phyloP scores from a whole-genome alignment of 495 filamentous ascomycete species.

The Aspergillus diversus region DNA sequence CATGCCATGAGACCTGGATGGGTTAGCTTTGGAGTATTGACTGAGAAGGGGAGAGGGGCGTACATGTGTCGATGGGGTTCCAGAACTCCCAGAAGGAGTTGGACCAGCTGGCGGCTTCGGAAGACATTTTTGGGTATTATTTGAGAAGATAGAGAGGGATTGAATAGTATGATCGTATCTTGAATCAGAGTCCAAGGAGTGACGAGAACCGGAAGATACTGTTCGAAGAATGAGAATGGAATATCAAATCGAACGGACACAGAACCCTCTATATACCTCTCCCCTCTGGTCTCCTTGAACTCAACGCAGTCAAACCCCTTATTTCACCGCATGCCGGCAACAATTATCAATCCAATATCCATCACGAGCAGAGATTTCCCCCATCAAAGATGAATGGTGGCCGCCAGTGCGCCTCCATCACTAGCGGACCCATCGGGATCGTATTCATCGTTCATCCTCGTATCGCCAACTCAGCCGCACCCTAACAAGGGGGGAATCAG shows the following conservation, averaged over 20 bases:
- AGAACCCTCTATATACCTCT: too few species aligned
- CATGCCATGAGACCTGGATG: slow-evolving; percentile 12
- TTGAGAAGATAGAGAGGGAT: background rate
- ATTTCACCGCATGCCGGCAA: too few species aligned
- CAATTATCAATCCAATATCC: too few species aligned
- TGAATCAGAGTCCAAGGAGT: too few species aligned
- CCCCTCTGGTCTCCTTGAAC: too few species aligned
- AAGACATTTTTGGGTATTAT: slow-evolving; percentile 1
- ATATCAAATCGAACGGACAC: too few species aligned
- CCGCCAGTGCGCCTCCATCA: background rate
- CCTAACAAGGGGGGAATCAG: background rate
- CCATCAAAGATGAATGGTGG: background rate
- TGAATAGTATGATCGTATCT: background rate
- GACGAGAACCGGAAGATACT: too few species aligned
- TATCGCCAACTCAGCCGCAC: slow-evolving; percentile 6
- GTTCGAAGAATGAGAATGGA: too few species aligned
- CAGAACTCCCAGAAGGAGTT: slow-evolving; percentile 18
- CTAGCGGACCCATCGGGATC: background rate
- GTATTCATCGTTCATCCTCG: background rate
- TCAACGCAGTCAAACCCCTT: too few species aligned
- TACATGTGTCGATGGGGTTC: slow-evolving; percentile 16
- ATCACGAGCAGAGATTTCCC: background rate
- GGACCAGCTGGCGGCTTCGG: slow-evolving; percentile 5
- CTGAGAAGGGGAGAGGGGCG: background rate
- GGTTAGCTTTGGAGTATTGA: background rate